Evolutionary conservation across 352 stramenopile genomes (phyloP).

Genomic region (Globisporangium acanthophoron): DNA sequence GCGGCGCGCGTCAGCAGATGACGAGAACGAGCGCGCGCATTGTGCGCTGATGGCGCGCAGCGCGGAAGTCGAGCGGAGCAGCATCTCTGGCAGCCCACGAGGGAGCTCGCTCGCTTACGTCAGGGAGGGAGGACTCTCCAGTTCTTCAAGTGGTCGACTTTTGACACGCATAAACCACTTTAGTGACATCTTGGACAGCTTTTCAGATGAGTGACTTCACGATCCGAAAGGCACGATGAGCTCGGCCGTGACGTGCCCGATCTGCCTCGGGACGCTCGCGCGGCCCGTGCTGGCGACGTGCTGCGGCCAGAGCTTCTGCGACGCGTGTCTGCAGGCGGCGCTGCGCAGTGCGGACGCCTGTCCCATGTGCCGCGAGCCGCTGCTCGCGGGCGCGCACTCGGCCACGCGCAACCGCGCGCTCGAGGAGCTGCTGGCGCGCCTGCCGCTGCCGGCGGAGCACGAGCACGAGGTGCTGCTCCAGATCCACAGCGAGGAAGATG

Average conservation of each 20-base stretch:
- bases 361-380: constrained; percentile 48
- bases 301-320: constrained; percentile 66
- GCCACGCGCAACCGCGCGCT: constrained; percentile 49
- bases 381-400: constrained; percentile 37
- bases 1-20: constrained; percentile 1
- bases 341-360: constrained; percentile 39
- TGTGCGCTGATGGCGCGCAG: background rate
- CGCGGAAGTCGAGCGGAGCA: background rate
- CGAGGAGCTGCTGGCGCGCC: constrained; percentile 25
- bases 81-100: background rate
- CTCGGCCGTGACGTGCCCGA: constrained; percentile 29
- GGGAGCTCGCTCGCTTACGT: background rate
- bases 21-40: background rate
- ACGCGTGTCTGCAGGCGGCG: constrained; percentile 37
- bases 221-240: background rate
- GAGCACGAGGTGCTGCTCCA: constrained; percentile 19
- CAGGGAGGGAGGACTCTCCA: too few relatives aligned
- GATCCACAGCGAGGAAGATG: constrained; percentile 7
- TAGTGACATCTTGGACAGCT: background rate
- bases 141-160: background rate
- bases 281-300: constrained; percentile 49
- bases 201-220: background rate
- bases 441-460: constrained; percentile 4
- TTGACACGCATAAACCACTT: constrained; percentile 1
- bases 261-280: constrained; percentile 43